Base-by-base conservation (phyloP, 1,284 basidiomycete species). In the Sanghuangporus baumii region DNA sequence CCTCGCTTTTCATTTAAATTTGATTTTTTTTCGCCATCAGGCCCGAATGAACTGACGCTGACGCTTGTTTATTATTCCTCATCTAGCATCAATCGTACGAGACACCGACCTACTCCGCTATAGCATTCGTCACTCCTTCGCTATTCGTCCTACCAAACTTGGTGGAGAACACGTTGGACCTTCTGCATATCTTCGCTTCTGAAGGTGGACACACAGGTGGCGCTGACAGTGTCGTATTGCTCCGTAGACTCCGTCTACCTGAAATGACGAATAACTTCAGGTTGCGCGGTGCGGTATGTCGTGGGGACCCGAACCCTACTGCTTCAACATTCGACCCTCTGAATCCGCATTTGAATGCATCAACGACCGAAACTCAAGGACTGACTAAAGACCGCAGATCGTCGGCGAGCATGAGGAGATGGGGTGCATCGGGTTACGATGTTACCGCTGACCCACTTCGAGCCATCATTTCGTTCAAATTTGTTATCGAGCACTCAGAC, bases 41-140 rank as follows among this genome's bases (percentile, higher is more conserved):
- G 36, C 37, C 11, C 3, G 31, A 37, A 34, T 9, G 12, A 51
- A 31, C 7, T 23, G 12, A 51, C 36, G 12, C 20, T 16, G 23
- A 2, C 47, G 14, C 5, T 20, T 8, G 16, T 20, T 48, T 48
- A 31, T 31, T 31, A 31, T 31, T 31, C 26, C 26, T 31, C 52
- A 54, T n/a, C 26, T 26, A 59, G 54, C 54, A 57, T 48, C 46
- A 50, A 23, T 16, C 50, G 6, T 55, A 43, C 23, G n/a, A 11
- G 14, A 20, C 47, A 3, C 11, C 43, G 6, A 54, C 18, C 16
- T 63, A 52, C 54, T 14, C 9, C 8, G 23, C 18, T 20, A 2
- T 63, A 3, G 48, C 58, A 14, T 63, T 63, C 34, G 41, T 63
- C n/a, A 63, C 62, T 5, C 62, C 50, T 6, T 55, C 62, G 14